These are phyloP conservation scores for Podospora didyma DNA, from an alignment of 495 filamentous ascomycete genomes.

Conservation along the genomic window DNA sequence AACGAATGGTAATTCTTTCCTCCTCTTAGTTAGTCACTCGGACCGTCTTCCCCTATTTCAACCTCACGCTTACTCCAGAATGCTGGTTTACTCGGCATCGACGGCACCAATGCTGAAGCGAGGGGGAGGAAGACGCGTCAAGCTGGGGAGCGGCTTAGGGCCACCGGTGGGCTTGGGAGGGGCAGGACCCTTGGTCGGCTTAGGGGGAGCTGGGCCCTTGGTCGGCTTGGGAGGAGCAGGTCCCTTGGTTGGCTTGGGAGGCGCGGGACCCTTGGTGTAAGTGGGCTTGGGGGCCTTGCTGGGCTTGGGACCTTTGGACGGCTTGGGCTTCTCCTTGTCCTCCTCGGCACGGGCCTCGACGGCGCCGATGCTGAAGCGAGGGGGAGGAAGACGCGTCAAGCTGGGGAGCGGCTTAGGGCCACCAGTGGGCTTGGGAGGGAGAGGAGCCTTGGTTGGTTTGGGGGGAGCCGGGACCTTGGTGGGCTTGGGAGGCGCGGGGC, in stretches of 20 bases:
- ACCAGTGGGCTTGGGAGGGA: neutral
- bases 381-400: neutral
- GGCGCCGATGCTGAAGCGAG: too few relatives aligned
- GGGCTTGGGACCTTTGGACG: too few relatives aligned
- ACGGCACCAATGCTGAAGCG: neutral
- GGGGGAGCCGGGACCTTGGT: too few relatives aligned
- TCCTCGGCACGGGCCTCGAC: too few relatives aligned
- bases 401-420: neutral
- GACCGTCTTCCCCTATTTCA: too few relatives aligned
- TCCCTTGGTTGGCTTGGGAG: neutral
- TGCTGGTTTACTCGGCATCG: too few relatives aligned
- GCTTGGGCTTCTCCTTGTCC: too few relatives aligned
- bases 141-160: neutral
- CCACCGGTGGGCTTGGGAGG: neutral
- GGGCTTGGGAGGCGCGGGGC: neutral
- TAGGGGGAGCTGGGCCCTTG: slow-evolving; percentile 1
- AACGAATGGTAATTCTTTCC: too few relatives aligned
- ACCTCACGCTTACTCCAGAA: too few relatives aligned
- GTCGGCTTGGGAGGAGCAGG: too few relatives aligned
- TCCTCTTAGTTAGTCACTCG: too few relatives aligned
- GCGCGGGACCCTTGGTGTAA: neutral
- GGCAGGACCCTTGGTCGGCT: neutral
- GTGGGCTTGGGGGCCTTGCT: neutral
- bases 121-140: neutral
- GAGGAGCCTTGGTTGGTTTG: neutral